A percentile compares a stretch with the other conserved stretches of the same genome.
Conservation (phyloP, 1,284 basidiomycete genomes). For the Trichosporon sp. region DNA sequence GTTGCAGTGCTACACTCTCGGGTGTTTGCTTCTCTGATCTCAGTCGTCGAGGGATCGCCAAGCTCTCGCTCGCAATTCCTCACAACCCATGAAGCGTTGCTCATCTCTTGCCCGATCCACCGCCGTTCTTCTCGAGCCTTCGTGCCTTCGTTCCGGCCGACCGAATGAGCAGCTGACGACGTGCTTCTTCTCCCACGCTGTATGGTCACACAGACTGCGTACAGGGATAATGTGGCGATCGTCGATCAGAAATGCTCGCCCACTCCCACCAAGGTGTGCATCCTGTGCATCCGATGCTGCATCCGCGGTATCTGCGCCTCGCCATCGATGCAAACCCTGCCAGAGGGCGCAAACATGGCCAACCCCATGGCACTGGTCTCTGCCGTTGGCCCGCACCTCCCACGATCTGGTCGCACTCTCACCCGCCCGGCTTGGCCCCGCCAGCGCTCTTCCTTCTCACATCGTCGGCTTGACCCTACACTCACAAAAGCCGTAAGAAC, state of each 20-base stretch:
- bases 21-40: neutral
- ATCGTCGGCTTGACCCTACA: neutral
- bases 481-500: no score
- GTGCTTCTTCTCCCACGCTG: neutral
- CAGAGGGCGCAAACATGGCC: neutral
- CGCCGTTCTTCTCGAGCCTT: neutral
- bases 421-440: no score
- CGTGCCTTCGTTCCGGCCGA: neutral
- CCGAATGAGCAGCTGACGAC: neutral
- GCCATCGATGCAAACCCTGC: neutral
- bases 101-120: neutral
- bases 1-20: neutral
- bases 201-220: neutral
- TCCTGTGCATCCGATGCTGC: neutral
- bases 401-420: neutral
- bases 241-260: constrained; percentile 1
- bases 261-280: neutral
- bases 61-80: neutral
- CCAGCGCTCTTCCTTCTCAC: neutral
- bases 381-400: neutral
- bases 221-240: neutral
- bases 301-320: neutral
- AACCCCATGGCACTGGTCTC: neutral
- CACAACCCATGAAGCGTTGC: neutral
- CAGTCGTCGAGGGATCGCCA: neutral